phyloP scores from a whole-genome alignment of 805 yeast genomes.

The Candida ovalis region DNA sequence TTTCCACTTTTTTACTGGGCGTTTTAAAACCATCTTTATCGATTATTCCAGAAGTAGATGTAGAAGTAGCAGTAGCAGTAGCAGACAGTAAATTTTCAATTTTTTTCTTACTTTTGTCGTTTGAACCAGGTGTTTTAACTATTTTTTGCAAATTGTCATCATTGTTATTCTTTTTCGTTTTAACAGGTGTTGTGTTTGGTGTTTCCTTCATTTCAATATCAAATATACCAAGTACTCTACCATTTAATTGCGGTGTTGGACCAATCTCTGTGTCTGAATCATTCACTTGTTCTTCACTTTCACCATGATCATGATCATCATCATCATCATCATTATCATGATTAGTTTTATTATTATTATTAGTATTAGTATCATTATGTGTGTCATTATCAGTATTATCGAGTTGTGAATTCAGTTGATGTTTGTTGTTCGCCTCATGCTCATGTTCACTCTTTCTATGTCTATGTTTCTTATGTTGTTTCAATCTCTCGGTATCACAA shows the following conservation, averaged over 20 bases:
- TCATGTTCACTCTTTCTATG: too few relatives aligned
- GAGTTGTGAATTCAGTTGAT: neutral
- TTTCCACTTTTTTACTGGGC: slow-evolving; percentile 24
- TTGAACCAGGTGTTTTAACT: too few relatives aligned
- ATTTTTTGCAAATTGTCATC: too few relatives aligned
- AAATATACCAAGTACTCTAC: slow-evolving; percentile 69
- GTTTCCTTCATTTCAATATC: slow-evolving; percentile 39
- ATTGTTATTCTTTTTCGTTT: neutral
- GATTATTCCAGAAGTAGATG: neutral
- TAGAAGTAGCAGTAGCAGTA: too few relatives aligned
- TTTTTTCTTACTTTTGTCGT: too few relatives aligned
- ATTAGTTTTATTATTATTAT: neutral
- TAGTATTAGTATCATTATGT: neutral
- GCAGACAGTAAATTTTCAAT: too few relatives aligned
- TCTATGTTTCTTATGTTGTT: too few relatives aligned
- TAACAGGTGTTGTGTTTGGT: slow-evolving; percentile 17
- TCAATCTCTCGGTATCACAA: too few relatives aligned
- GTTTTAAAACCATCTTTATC: slow-evolving; percentile 24
- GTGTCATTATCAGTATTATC: slow-evolving; percentile 6
- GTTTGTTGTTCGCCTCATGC: neutral
- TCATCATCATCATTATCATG: neutral
- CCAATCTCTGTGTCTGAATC: slow-evolving; percentile 36
- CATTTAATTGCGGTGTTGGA: slow-evolving; percentile 85
- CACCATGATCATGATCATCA: slow-evolving; percentile 1
- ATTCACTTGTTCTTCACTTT: slow-evolving; percentile 10